A percentile compares a stretch with the other conserved stretches of the same genome.
Evolutionary conservation across 257 asterid species (phyloP).

Genomic region (Linaria vulgaris): DNA sequence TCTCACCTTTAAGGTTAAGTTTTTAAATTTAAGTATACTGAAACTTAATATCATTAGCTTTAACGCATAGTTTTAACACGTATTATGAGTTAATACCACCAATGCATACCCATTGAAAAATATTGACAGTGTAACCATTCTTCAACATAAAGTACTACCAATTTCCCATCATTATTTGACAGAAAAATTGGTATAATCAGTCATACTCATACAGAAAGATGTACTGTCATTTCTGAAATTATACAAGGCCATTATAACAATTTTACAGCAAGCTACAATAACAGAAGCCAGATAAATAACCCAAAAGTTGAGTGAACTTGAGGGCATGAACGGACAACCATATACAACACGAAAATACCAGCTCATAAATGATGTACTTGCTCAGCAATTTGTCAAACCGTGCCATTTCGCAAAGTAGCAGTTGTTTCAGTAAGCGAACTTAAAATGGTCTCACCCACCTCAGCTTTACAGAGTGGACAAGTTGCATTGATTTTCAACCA

Average conservation of each 20-base stretch:
- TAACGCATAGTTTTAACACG: too few species aligned
- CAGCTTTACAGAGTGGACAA: slow-evolving; percentile 95
- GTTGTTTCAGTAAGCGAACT: slow-evolving; percentile 63
- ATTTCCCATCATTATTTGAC: too few species aligned
- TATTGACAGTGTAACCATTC: too few species aligned
- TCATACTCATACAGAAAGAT: slow-evolving; percentile 16
- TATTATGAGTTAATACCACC: too few species aligned
- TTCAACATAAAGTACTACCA: too few species aligned
- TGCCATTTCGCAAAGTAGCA: slow-evolving; percentile 48
- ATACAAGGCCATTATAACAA: slow-evolving; percentile 9
- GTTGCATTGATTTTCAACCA: slow-evolving; percentile 90
- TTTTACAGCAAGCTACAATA: slow-evolving; percentile 8
- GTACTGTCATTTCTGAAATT: slow-evolving; percentile 14
- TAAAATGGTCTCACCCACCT: slow-evolving; percentile 70
- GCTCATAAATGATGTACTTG: background rate
- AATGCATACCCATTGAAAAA: too few species aligned
- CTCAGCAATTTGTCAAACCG: background rate
- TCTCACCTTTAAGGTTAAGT: too few species aligned
- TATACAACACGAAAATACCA: background rate
- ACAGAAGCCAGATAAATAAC: background rate
- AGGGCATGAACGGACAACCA: background rate
- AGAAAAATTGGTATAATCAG: too few species aligned
- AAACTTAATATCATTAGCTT: too few species aligned
- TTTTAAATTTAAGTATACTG: too few species aligned
- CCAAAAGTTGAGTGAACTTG: slow-evolving; percentile 5